Evolutionary conservation across 176 grass and related monocot species (phyloP).

Genomic region (Leersia perrieri): DNA sequence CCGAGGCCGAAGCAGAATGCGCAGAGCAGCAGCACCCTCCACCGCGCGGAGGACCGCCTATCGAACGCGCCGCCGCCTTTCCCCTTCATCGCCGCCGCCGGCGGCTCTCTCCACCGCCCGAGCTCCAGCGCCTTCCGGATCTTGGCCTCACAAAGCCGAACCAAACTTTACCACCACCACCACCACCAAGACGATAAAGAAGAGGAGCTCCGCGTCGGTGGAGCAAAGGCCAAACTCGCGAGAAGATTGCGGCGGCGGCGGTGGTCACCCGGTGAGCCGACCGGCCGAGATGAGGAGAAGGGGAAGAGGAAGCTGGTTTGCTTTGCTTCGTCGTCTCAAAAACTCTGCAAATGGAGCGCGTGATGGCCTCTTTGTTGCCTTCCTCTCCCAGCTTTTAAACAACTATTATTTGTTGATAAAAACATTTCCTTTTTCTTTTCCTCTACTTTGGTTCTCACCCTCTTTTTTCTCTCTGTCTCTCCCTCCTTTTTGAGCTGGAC

Average conservation of each 20-base stretch:
- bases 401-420: no score
- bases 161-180: background rate
- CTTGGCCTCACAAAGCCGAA: constrained; percentile 19
- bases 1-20: constrained; percentile 77
- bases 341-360: constrained; percentile 30
- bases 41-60: constrained; percentile 55
- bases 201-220: background rate
- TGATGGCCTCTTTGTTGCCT: constrained; percentile 29
- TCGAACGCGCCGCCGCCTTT: constrained; percentile 39
- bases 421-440: background rate
- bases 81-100: constrained; percentile 43
- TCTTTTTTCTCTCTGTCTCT: background rate
- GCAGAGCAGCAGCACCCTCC: constrained; percentile 68
- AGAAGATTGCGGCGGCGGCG: constrained; percentile 16
- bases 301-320: constrained; percentile 8
- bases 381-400: constrained; percentile 19
- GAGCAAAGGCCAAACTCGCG: constrained; percentile 3
- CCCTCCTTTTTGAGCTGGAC: background rate
- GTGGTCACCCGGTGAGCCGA: constrained; percentile 26
- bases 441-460: background rate
- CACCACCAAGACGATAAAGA: background rate
- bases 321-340: constrained; percentile 3
- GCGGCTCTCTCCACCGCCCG: background rate
- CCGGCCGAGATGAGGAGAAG: background rate
- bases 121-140: constrained; percentile 15